A percentile compares a stretch with the other conserved stretches of the same genome.
These are phyloP conservation scores for Hypoxylon sp. DNA, from an alignment of 2,329 filamentous ascomycete genomes.

Conservation along the genomic window DNA sequence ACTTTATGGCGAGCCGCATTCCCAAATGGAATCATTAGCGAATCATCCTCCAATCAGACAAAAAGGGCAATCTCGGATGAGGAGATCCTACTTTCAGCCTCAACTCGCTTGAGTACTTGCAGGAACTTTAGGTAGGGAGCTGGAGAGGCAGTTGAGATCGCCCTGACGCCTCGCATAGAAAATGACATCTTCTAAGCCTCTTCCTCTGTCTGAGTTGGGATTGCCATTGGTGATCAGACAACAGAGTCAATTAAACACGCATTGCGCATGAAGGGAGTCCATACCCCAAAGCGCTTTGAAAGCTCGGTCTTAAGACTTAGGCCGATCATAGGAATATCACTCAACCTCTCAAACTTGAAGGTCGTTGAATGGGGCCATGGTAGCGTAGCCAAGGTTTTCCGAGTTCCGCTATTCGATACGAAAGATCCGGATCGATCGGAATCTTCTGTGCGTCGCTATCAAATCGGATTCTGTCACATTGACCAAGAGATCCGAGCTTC, in stretches of 20 bases:
- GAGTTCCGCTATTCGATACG: constrained; percentile 34
- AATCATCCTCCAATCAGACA: constrained; percentile 41
- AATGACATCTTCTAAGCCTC: constrained; percentile 6
- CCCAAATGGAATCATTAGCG: constrained; percentile 5
- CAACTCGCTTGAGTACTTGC: constrained; percentile 42
- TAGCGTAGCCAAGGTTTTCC: constrained; percentile 29
- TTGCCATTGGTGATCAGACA: constrained; percentile 16
- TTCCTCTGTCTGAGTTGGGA: constrained; percentile 6
- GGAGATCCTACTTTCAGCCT: constrained; percentile 47
- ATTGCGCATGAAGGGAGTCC: constrained; percentile 28
- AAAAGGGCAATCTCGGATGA: constrained; percentile 28
- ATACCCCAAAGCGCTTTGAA: constrained; percentile 15
- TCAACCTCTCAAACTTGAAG: constrained; percentile 33
- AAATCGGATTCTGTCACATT: constrained; percentile 43
- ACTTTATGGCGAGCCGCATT: constrained; percentile 14
- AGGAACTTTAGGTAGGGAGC: constrained; percentile 20
- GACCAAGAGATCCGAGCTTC: constrained; percentile 36
- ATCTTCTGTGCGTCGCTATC: constrained; percentile 38
- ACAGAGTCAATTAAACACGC: constrained; percentile 9
- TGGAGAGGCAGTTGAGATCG: constrained; percentile 1
- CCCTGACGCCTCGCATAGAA: constrained; percentile 14
- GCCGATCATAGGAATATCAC: constrained; percentile 44
- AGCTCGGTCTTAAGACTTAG: constrained; percentile 28
- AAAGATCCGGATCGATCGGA: constrained; percentile 49
- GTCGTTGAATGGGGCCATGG: constrained; percentile 21